Percentiles rank a stretch among this genome's conserved stretches.
Conservation (phyloP, 148 eudicot species). For the Camellia japonica region DNA sequence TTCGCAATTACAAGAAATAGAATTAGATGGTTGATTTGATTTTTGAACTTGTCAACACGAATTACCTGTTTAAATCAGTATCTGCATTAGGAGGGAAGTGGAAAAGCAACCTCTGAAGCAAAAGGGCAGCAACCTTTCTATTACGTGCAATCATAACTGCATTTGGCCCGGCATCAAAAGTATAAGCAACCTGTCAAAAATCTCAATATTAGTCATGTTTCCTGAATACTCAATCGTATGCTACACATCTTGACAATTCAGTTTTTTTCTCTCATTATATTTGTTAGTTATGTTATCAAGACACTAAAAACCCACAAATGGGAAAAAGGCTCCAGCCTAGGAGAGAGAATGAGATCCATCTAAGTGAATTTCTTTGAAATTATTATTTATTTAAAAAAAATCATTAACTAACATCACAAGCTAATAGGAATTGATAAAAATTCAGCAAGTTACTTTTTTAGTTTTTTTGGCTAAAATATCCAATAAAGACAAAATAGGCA, state of each 20-base stretch:
- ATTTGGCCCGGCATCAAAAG: constrained; percentile 82
- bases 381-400: no score
- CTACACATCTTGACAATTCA: not conserved
- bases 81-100: constrained; percentile 73
- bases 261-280: not conserved
- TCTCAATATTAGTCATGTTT: not conserved
- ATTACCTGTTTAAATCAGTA: constrained; percentile 74
- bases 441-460: not conserved
- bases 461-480: no score
- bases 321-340: not conserved
- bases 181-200: constrained; percentile 79
- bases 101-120: constrained; percentile 79
- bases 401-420: not conserved
- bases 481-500: no score
- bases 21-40: not conserved
- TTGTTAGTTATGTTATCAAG: not conserved
- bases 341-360: not conserved
- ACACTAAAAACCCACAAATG: not conserved
- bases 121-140: constrained; percentile 64
- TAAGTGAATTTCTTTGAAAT: not conserved
- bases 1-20: not conserved
- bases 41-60: not conserved
- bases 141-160: constrained; percentile 64
- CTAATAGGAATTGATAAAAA: not conserved
- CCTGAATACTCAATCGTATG: not conserved